Base-by-base conservation (phyloP, 495 filamentous ascomycete genomes). In the Peziza echinospora region DNA sequence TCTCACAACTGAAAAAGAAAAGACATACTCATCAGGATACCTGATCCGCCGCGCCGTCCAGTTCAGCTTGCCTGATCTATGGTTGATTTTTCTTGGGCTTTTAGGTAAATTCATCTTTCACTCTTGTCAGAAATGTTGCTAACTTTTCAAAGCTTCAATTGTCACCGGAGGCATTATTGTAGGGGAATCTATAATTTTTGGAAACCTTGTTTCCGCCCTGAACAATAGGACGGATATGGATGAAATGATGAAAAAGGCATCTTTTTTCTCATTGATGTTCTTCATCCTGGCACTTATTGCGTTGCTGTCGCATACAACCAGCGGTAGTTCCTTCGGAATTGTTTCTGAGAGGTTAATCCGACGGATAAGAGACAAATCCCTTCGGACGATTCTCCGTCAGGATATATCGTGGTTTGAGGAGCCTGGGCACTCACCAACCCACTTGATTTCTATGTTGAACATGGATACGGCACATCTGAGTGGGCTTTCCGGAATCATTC, bases 231-330 rank as follows among this genome's bases (percentile, higher is more conserved):
- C 47, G 17, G 43, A 43, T 16, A 10, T 28, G 5, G 16, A 42
- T 0, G 24, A 50, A 16, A 50, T 63, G 10, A 61, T 58, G n/a
- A 45, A 52, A 44, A 50, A 53, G 23, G 63, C 62, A 5, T 52
- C 66, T 22, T 64, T 72, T 48, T 73, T 66, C 47, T 66, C 65
- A 16, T 55, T 72, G 0, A 64, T 73, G 51, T 75, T 75, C 54
- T 72, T 75, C 41, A 54, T 69, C 6, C 59, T 76, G 5, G 63
- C 68, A 13, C 56, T 71, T 3, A 54, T 65, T 8, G 71, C 64
- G 41, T 53, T 74, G 8, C 56, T 64, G 5, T 62, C 67, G 1
- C 65, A 71, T 50, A 60, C 58, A 2, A 45, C 60, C 44, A 65
- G 64, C 43, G 67, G 69, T 49, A 63, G 59, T 2, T 53, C 60